Base-by-base conservation (phyloP, 306 rosid species). In the Leucaena leucocephala region DNA sequence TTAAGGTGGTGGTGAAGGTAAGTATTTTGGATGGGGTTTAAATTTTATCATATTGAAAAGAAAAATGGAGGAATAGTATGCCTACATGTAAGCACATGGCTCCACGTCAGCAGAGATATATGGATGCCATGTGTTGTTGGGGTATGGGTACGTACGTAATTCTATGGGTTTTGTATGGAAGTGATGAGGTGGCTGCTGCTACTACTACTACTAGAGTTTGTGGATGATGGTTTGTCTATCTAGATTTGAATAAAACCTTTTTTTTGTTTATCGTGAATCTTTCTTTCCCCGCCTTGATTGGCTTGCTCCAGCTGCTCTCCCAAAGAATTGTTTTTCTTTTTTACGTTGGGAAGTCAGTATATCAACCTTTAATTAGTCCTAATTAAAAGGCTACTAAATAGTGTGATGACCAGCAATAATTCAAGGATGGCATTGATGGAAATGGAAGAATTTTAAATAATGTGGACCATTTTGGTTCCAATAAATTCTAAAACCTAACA, bases 161-260 rank as follows among this genome's bases (percentile, higher is more conserved):
- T 61, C 17, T 5, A 33, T 12, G 67, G 67, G 40, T 33, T 63
- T 35, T 81, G 82, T 66, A 33, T 75, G 44, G 78, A 76, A 76
- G 71, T 78, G 76, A 58, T 64, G 63, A 66, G 34, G 82, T 50
- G 58, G 58, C 58, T 50, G 0, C n/a, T 17, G 16, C 22, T 49
- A 15, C 19, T 49, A 17, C 42, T 36, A 43, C 64, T 45, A 40
- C 62, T 43, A 46, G 83, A 27, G 79, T 50, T 72, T 80, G 71
- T 77, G 77, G 76, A 33, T 77, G 75, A 45, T 82, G 86, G 82
- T 81, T 86, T 81, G 87, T 87, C 76, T 81, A 66, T 85, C 76
- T 82, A 81, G 85, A 43, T 85, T 82, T 88, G 85, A 92, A 88
- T 92, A 85, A 27, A 27, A 27, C 27, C 27, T 27, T 27, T 27